These are phyloP conservation scores for Boletus semigastroideus DNA, from an alignment of 1,284 basidiomycete genomes.

Conservation along the genomic window DNA sequence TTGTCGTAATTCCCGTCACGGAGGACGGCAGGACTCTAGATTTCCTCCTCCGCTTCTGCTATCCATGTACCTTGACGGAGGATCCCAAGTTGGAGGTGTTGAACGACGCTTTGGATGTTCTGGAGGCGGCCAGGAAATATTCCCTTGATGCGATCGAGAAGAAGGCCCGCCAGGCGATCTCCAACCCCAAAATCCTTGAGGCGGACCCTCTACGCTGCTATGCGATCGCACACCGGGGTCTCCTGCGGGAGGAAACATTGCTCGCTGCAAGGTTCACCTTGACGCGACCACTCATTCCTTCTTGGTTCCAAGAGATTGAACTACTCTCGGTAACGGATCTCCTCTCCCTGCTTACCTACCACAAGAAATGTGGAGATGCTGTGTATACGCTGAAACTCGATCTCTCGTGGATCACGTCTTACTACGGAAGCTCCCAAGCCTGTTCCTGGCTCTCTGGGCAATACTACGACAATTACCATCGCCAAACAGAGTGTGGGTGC, in stretches of 20 bases:
- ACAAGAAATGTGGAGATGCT: background rate
- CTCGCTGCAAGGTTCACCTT: background rate
- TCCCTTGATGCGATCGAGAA: too few relatives aligned
- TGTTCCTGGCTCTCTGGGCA: background rate
- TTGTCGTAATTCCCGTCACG: too few relatives aligned
- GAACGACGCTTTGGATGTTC: too few relatives aligned
- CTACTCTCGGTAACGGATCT: background rate
- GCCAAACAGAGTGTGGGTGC: conserved; percentile 1
- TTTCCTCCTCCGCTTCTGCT: too few relatives aligned
- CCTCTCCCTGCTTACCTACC: background rate
- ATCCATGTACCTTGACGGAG: too few relatives aligned
- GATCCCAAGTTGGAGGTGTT: background rate
- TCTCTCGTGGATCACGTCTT: background rate
- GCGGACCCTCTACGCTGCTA: too few relatives aligned
- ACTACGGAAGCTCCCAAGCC: background rate
- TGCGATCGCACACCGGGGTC: too few relatives aligned
- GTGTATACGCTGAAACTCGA: background rate
- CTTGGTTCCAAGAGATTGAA: background rate
- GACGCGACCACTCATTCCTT: background rate
- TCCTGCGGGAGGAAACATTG: background rate
- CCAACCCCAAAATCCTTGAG: too few relatives aligned
- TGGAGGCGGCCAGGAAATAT: too few relatives aligned
- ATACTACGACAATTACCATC: too few relatives aligned
- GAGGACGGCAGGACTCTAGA: too few relatives aligned
- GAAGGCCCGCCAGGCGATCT: too few relatives aligned